Evolutionary conservation across 2,329 filamentous ascomycete species (phyloP), one percentile per base, ranked within the genome.

Genomic region (Alternaria triticimaculans): DNA sequence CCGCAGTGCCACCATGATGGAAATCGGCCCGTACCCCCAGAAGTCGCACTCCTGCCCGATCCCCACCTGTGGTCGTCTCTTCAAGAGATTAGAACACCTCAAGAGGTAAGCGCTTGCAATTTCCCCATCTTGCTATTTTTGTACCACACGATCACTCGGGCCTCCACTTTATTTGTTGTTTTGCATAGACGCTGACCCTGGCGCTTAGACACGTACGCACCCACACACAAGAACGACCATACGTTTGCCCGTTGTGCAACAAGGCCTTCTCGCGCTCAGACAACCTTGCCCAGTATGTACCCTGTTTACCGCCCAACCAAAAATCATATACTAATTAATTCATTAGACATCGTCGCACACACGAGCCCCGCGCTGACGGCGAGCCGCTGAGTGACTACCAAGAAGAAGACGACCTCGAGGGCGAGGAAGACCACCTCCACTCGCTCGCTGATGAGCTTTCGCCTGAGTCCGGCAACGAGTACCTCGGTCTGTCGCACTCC

Each of bases 11-110:
- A 98, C 96, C 5, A 92, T 96, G 81, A 96, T 96, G 91, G 96
- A 99, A 81, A 88, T 97, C 67, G 94, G 93, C 30, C 96, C 96
- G 14, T 98, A 98, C 80, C 94, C 96, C 55, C 93, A 97, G 79
- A 99, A 99, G 83, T 97, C 94, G 44, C 96, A 99, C 82, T 98
- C 95, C 2, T 99, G 96, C 84, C 96, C 96, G n/a, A 99, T 99
- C 76, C 96, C 96, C 26, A 96, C 95, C 59, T 99, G 96, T 80
- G 96, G 96, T 58, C 91, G 96, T 76, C 88, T 97, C 66, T 99
- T 99, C 88, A 99, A 99, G 90, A 91, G 96, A 82, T 89, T 99
- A 85, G 96, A 99, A 85, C 96, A 99, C 84, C 89, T 99, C 78
- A 99, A 99, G 88, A 90, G 95, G 93, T 97, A 93, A 89, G 92